Evolutionary conservation across 2,329 filamentous ascomycete genomes (phyloP).

Genomic region (Pseudogymnoascus sp.): DNA sequence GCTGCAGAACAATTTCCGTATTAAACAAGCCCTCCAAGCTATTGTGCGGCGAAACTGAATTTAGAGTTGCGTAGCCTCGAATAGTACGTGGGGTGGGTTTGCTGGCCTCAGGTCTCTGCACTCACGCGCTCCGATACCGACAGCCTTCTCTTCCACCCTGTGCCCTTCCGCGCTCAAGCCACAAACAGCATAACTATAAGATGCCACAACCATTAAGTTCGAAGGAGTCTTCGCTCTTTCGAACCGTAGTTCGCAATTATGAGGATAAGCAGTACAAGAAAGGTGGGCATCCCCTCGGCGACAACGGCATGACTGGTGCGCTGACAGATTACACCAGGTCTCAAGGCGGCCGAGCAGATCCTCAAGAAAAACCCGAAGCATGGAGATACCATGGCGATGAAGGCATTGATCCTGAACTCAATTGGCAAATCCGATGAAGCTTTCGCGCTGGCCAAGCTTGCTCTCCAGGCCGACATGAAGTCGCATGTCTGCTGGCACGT

Average conservation of each 20-base stretch:
- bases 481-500: constrained; percentile 99
- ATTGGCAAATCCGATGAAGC: constrained; percentile 91
- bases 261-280: constrained; percentile 98
- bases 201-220: constrained; percentile 70
- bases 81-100: constrained; percentile 5
- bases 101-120: constrained; percentile 9
- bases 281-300: constrained; percentile 34
- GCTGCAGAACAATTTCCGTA: not conserved
- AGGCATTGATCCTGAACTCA: constrained; percentile 90
- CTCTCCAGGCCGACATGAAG: constrained; percentile 94
- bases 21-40: not conserved
- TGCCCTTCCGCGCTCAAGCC: not conserved
- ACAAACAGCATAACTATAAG: constrained; percentile 12
- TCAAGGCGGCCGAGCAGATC: constrained; percentile 95
- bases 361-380: constrained; percentile 90
- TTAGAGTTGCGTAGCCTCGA: constrained; percentile 4
- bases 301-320: constrained; percentile 9
- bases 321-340: constrained; percentile 40
- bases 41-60: not conserved
- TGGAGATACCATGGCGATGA: constrained; percentile 98
- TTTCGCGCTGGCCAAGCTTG: constrained; percentile 84
- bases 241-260: constrained; percentile 89
- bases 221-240: constrained; percentile 92
- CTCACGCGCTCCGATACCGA: constrained; percentile 9
- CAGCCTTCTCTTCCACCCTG: constrained; percentile 9